phyloP scores from a whole-genome alignment of 2,329 filamentous ascomycete genomes.

The Phaeomoniella chlamydospora region DNA sequence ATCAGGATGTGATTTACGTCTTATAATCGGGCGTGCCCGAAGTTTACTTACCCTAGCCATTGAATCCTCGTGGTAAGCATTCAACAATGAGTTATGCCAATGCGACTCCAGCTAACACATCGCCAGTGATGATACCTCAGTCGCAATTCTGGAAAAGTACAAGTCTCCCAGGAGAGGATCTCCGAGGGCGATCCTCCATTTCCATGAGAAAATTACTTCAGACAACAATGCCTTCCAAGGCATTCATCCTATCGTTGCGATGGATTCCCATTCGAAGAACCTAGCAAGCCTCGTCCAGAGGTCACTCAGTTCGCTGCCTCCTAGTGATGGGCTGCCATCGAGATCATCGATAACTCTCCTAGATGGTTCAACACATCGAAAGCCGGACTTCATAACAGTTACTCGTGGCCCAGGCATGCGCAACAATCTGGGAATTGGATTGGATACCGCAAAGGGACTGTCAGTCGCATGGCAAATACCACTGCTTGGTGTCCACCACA shows the following conservation, averaged over 20 bases:
- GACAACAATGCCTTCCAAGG: conserved; percentile 63
- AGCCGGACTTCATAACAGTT: conserved; percentile 73
- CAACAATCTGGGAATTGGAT: conserved; percentile 59
- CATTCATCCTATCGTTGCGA: conserved; percentile 63
- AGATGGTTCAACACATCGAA: conserved; percentile 20
- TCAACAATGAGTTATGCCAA: no score
- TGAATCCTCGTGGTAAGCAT: conserved; percentile 28
- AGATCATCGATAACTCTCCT: conserved; percentile 6
- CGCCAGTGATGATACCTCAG: conserved; percentile 79
- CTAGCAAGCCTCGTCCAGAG: conserved; percentile 54
- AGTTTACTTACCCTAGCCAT: conserved; percentile 23
- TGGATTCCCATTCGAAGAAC: conserved; percentile 58
- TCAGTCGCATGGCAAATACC: conserved; percentile 72
- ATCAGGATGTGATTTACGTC: neutral
- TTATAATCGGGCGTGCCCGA: neutral
- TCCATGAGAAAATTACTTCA: conserved; percentile 68
- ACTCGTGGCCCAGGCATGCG: conserved; percentile 86
- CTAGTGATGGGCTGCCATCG: conserved; percentile 8
- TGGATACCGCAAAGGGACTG: conserved; percentile 78
- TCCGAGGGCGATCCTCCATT: conserved; percentile 46
- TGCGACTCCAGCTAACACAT: no score
- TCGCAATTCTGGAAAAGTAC: conserved; percentile 59
- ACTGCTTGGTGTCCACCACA: conserved; percentile 80
- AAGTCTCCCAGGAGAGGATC: conserved; percentile 1
- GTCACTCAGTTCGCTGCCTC: conserved; percentile 44